Conservation (phyloP, 2,329 filamentous ascomycete species). For the Chaetomiaceae sp. region DNA sequence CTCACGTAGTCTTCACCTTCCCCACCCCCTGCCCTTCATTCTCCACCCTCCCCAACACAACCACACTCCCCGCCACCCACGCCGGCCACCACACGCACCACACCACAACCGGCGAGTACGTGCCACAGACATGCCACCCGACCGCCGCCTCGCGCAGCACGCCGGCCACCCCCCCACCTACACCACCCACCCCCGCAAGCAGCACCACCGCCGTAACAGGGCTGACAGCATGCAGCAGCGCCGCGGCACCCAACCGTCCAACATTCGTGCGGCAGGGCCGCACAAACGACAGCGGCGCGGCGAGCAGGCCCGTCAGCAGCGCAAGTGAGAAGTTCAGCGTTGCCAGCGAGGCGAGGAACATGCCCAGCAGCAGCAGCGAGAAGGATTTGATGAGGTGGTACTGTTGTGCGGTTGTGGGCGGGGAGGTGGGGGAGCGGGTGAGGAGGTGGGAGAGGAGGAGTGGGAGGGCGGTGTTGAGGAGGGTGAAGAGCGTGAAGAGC, state of each 20-base stretch:
- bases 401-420: constrained; percentile 63
- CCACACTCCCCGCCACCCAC: constrained; percentile 63
- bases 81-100: constrained; percentile 96
- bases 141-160: constrained; percentile 70
- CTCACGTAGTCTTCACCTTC: constrained; percentile 14
- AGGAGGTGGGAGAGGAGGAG: constrained; percentile 51
- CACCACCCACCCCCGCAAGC: constrained; percentile 40
- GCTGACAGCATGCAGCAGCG: constrained; percentile 52
- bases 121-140: constrained; percentile 82
- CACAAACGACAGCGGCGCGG: constrained; percentile 73
- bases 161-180: constrained; percentile 40
- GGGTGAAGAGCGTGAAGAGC: constrained; percentile 53
- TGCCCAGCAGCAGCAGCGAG: constrained; percentile 84
- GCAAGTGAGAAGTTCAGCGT: constrained; percentile 94
- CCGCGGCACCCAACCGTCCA: background rate
- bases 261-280: constrained; percentile 30
- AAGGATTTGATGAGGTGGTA: constrained; percentile 79
- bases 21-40: background rate
- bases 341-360: constrained; percentile 85
- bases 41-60: constrained; percentile 40
- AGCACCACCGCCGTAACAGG: constrained; percentile 56
- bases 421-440: constrained; percentile 41
- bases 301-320: constrained; percentile 74
- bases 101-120: constrained; percentile 84
- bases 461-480: constrained; percentile 51